Conservation (phyloP, 2,329 filamentous ascomycete species). For the Penicillium sp. region DNA sequence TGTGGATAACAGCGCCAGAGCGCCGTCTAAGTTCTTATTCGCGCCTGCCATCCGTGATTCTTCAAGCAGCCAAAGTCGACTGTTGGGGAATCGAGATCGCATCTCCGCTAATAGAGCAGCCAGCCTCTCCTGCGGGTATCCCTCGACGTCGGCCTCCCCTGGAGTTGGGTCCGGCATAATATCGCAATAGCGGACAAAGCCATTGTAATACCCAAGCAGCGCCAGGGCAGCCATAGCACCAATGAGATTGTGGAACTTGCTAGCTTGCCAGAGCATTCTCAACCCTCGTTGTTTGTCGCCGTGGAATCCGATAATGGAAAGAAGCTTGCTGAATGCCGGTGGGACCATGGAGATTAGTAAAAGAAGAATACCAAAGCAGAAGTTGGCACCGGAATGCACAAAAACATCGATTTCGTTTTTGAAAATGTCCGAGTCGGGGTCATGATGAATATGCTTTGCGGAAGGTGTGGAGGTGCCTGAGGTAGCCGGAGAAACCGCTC, state of each 20-base stretch:
- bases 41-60: conserved; percentile 75
- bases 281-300: conserved; percentile 83
- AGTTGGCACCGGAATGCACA: conserved; percentile 81
- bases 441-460: conserved; percentile 43
- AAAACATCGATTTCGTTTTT: conserved; percentile 79
- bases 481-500: conserved; percentile 14
- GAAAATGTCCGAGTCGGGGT: conserved; percentile 63
- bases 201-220: conserved; percentile 84
- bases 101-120: conserved; percentile 68
- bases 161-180: conserved; percentile 63
- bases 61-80: conserved; percentile 82
- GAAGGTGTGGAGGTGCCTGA: conserved; percentile 26
- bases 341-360: conserved; percentile 91
- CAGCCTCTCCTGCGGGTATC: conserved; percentile 71
- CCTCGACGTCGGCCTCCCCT: conserved; percentile 58
- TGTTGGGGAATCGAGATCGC: conserved; percentile 75
- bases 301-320: conserved; percentile 86
- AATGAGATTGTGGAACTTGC: conserved; percentile 81
- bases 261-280: conserved; percentile 85
- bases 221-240: conserved; percentile 84
- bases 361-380: conserved; percentile 84
- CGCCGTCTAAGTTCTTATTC: conserved; percentile 63
- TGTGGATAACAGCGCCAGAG: conserved; percentile 63
- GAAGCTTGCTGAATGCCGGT: conserved; percentile 79
- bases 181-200: conserved; percentile 79